Base-by-base conservation (phyloP, 2,329 filamentous ascomycete genomes). In the Aciculosporium take region DNA sequence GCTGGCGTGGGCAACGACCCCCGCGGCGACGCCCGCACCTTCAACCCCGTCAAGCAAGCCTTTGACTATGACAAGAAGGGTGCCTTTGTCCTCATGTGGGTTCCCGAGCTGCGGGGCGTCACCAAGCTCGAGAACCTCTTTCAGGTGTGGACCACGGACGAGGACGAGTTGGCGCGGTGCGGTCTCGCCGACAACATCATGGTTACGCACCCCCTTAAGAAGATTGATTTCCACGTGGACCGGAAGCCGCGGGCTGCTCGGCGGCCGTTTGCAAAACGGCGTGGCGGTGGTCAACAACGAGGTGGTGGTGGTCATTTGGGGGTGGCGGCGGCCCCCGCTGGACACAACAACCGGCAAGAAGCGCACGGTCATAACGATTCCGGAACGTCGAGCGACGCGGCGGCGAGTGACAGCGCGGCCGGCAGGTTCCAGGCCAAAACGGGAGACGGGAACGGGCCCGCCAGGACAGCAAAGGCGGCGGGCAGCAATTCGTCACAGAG, bases 31-130 rank as follows among this genome's bases (percentile, higher is more conserved):
- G 73, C 74, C 0, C 67, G 84, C n/a, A 73, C 83, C 12, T 88
- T 88, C 66, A 89, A 89, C 52, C 82, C 83, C 0, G 76, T 89
- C 37, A 88, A 88, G 56, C 84, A 89, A 56, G 80, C 77, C 0
- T 74, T 83, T 33, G 81, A 87, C 48, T 88, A 89, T 53, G 84
- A 89, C 54, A 68, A 69, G 2, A 62, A 76, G 0, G 84, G 81
- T 2, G 63, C 69, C 6, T 89, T 85, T 49, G 76, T 86, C 7
- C 73, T 74, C n/a, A 65, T 71, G 2, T 89, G 84, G 84, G 67
- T 88, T 0, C 72, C 74, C 0, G 84, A 89, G 55, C 55, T 86
- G 21, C 64, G 69, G 2, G 56, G 63, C 0, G 57, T 86, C 1
- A 60, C 67, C 29, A 65, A 62, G 30, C 53, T 70, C 2, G 66